phyloP scores from a whole-genome alignment of 495 filamentous ascomycete species.

The Durotheca rogersii region DNA sequence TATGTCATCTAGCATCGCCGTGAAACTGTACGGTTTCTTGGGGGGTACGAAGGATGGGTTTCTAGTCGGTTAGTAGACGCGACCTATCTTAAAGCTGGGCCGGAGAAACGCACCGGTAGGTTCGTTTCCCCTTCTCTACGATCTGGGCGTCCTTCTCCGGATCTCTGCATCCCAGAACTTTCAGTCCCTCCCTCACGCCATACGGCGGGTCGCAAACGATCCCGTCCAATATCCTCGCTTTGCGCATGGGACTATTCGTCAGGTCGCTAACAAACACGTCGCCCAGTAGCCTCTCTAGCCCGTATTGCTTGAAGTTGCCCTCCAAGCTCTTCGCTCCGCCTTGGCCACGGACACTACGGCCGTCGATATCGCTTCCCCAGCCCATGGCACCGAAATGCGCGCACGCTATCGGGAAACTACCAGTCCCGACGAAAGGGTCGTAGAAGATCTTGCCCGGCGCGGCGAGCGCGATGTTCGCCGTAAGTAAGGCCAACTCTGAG shows the following conservation, averaged over 20 bases:
- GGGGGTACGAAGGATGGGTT: conserved; percentile 80
- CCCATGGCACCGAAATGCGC: conserved; percentile 83
- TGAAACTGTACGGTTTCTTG: conserved; percentile 87
- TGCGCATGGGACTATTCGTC: conserved; percentile 79
- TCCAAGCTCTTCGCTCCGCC: conserved; percentile 53
- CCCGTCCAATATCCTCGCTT: conserved; percentile 69
- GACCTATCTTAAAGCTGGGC: not conserved
- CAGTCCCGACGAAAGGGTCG: conserved; percentile 94
- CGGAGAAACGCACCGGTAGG: conserved; percentile 58
- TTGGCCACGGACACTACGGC: conserved; percentile 74
- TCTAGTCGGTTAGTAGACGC: conserved; percentile 42
- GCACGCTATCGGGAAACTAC: conserved; percentile 82
- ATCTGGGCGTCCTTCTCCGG: conserved; percentile 60
- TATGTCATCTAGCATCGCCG: conserved; percentile 85
- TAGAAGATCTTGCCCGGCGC: conserved; percentile 80
- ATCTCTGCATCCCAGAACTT: conserved; percentile 77
- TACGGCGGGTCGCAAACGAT: conserved; percentile 98
- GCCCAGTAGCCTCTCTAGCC: conserved; percentile 59
- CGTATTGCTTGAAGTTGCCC: conserved; percentile 87
- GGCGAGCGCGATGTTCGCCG: conserved; percentile 84
- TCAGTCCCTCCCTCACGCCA: conserved; percentile 90
- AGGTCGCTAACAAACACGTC: conserved; percentile 84
- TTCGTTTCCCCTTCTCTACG: conserved; percentile 66
- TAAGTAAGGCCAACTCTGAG: conserved; percentile 86
- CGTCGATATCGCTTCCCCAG: conserved; percentile 90